phyloP scores from a whole-genome alignment of 352 stramenopile genomes.

The Globisporangium solare region DNA sequence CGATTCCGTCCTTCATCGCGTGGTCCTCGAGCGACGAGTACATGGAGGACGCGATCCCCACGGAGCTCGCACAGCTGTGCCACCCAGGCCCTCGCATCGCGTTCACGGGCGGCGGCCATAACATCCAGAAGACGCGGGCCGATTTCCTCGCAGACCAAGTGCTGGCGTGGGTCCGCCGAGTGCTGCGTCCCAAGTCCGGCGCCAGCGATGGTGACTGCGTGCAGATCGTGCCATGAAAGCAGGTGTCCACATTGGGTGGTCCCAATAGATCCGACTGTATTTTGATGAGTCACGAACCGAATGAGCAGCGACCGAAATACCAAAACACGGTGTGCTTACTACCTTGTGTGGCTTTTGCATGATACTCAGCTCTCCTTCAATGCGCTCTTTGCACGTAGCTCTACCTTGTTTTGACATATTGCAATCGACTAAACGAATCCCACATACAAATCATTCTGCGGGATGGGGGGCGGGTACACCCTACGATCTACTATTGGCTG shows the following conservation, averaged over 20 bases:
- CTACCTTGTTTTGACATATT: too few species aligned
- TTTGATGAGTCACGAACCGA: too few species aligned
- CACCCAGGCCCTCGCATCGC: conserved; percentile 28
- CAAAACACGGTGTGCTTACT: too few species aligned
- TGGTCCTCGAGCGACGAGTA: conserved; percentile 46
- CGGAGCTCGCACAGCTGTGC: conserved; percentile 27
- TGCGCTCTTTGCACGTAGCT: too few species aligned
- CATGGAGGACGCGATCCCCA: conserved; percentile 37
- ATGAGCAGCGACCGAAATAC: too few species aligned
- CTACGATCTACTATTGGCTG: background rate
- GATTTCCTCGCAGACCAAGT: conserved; percentile 23
- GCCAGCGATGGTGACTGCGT: background rate
- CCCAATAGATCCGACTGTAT: too few species aligned
- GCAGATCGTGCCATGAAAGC: background rate
- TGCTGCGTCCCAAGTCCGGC: conserved; percentile 2
- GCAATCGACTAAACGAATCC: too few species aligned
- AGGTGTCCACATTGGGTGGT: too few species aligned
- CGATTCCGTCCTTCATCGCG: conserved; percentile 32
- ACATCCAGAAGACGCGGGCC: conserved; percentile 56
- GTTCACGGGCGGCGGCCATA: conserved; percentile 42
- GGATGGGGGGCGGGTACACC: background rate
- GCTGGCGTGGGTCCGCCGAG: conserved; percentile 18
- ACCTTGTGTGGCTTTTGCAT: too few species aligned
- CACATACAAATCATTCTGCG: background rate
- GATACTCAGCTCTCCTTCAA: too few species aligned